Evolutionary conservation across 2,329 filamentous ascomycete genomes (phyloP).

Genomic region (Colletotrichum sp.): DNA sequence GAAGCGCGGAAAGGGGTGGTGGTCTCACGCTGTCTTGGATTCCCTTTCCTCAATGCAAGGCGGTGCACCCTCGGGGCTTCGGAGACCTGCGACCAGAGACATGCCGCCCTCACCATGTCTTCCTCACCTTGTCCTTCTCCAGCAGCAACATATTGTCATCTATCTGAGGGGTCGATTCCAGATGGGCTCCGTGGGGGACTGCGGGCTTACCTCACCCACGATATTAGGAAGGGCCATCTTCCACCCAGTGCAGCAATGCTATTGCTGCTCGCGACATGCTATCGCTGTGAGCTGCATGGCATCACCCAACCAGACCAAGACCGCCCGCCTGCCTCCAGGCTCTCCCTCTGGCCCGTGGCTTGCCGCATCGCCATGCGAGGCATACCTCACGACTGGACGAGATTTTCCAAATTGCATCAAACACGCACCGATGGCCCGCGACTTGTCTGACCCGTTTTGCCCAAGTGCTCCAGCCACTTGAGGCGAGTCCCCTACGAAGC

Average conservation of each 20-base stretch:
- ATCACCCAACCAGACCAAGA: not conserved
- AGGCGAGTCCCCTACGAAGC: slow-evolving; percentile 2
- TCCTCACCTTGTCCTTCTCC: not conserved
- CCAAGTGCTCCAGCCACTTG: not conserved
- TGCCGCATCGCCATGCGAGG: not conserved
- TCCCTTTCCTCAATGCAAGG: not conserved
- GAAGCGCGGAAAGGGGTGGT: not conserved
- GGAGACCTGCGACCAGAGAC: not conserved
- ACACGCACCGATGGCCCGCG: not conserved
- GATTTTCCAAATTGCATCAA: slow-evolving; percentile 1
- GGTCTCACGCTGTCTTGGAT: slow-evolving; percentile 3
- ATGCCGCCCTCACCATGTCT: not conserved
- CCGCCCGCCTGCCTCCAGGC: not conserved
- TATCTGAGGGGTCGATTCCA: not conserved
- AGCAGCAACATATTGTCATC: not conserved
- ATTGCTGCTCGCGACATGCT: not conserved
- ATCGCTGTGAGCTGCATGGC: not conserved
- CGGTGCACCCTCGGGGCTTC: slow-evolving; percentile 2
- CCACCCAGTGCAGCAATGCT: not conserved
- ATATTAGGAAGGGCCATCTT: not conserved
- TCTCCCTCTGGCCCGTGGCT: not conserved
- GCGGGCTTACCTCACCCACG: not conserved
- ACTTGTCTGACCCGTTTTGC: slow-evolving; percentile 6
- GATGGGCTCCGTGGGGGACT: not conserved
- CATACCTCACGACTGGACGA: not conserved